Conservation (phyloP, 2,329 filamentous ascomycete genomes). For the Scorias spongiosa region DNA sequence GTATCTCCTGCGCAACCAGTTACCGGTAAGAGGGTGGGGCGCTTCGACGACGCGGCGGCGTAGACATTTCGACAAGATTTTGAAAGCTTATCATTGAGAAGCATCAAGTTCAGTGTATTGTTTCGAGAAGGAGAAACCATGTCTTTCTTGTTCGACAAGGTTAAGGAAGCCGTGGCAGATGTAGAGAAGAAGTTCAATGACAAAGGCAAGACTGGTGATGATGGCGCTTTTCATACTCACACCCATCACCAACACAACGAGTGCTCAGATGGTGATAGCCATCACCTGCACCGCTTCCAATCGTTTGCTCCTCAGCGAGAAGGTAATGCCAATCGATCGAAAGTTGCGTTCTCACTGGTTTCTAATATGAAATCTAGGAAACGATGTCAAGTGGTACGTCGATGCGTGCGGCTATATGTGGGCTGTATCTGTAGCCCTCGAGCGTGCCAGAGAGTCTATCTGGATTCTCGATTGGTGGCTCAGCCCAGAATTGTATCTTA, state of each 20-base stretch:
- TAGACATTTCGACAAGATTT: no score
- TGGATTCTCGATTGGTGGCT: conserved; percentile 72
- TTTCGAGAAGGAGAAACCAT: conserved; percentile 2
- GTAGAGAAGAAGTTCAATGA: conserved; percentile 37
- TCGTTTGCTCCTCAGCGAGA: conserved; percentile 59
- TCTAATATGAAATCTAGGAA: conserved; percentile 27
- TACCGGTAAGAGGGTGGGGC: no score
- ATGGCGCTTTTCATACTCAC: conserved; percentile 13
- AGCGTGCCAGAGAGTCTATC: conserved; percentile 61
- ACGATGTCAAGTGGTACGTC: conserved; percentile 71
- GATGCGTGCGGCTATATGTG: conserved; percentile 75
- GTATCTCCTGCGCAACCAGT: no score
- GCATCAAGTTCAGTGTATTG: no score
- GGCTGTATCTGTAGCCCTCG: conserved; percentile 65
- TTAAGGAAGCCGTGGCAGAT: conserved; percentile 37
- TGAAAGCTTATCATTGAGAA: no score
- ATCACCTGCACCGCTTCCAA: conserved; percentile 36
- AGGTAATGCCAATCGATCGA: conserved; percentile 61
- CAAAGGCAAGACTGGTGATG: conserved; percentile 21
- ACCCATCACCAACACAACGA: conserved; percentile 21
- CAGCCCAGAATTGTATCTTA: conserved; percentile 73
- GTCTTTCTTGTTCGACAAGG: conserved; percentile 35
- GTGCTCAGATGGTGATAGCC: conserved; percentile 23
- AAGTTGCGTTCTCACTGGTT: conserved; percentile 35
- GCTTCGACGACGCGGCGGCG: no score